Conservation (phyloP, 2,329 filamentous ascomycete species). For the Clonostachys rosea region DNA sequence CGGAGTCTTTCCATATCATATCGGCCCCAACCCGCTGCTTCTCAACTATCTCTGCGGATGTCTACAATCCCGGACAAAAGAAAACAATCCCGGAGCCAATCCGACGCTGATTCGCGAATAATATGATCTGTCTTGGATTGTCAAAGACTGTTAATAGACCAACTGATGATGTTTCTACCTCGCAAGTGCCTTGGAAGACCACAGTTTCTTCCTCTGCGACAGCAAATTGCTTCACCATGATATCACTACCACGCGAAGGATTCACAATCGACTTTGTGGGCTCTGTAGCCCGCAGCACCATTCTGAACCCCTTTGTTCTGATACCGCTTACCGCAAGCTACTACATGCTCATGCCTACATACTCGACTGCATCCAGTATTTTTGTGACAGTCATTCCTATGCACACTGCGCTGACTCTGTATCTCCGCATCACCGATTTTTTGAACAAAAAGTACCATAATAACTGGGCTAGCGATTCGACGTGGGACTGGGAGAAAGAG, state of each 20-base stretch:
- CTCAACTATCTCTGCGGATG: too few species aligned
- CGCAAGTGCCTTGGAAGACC: too few species aligned
- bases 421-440: conserved; percentile 8
- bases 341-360: conserved; percentile 49
- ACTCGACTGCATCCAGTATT: too few species aligned
- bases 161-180: too few species aligned
- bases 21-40: too few species aligned
- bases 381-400: conserved; percentile 24
- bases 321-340: conserved; percentile 59
- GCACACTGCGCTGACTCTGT: conserved; percentile 35
- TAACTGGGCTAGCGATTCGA: conserved; percentile 25
- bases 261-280: conserved; percentile 57
- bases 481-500: conserved; percentile 63
- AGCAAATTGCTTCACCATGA: not conserved
- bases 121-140: too few species aligned
- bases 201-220: too few species aligned
- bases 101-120: too few species aligned
- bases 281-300: conserved; percentile 52
- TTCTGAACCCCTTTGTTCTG: conserved; percentile 60
- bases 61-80: too few species aligned
- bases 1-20: too few species aligned
- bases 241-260: conserved; percentile 46
- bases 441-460: conserved; percentile 8
- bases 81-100: too few species aligned
- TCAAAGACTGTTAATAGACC: too few species aligned